Percentiles rank a stretch among this genome's conserved stretches.
These are phyloP conservation scores for Pseudogymnoascus sp. DNA, from an alignment of 2,329 filamentous ascomycete genomes.

Conservation along the genomic window DNA sequence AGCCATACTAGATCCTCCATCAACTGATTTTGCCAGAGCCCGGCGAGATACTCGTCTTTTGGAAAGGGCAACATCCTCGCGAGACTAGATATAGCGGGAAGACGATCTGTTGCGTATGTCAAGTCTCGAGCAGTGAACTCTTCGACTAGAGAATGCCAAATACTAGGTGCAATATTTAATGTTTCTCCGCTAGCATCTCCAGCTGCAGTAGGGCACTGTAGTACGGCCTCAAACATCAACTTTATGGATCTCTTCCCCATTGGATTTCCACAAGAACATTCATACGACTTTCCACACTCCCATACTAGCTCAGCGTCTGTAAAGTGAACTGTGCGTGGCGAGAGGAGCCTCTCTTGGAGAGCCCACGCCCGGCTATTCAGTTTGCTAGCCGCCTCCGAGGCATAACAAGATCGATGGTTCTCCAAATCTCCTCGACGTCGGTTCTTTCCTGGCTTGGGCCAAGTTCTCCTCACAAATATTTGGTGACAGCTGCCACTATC, in stretches of 20 bases:
- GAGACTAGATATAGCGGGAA: slow-evolving; percentile 24
- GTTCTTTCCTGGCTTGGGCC: background rate
- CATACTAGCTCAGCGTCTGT: slow-evolving; percentile 16
- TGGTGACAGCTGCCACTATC: background rate
- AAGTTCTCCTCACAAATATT: background rate
- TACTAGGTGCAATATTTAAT: background rate
- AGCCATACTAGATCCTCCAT: slow-evolving; percentile 18
- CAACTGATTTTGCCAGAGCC: slow-evolving; percentile 18
- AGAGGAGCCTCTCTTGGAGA: slow-evolving; percentile 20
- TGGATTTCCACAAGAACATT: slow-evolving; percentile 8
- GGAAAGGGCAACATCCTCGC: slow-evolving; percentile 13
- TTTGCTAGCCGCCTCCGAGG: slow-evolving; percentile 20
- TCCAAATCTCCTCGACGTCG: background rate
- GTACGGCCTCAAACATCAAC: slow-evolving; percentile 12
- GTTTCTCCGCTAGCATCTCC: background rate
- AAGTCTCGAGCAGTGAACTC: slow-evolving; percentile 20
- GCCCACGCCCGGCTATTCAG: slow-evolving; percentile 18
- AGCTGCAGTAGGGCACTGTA: slow-evolving; percentile 7
- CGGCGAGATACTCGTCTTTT: slow-evolving; percentile 16
- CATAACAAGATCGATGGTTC: background rate
- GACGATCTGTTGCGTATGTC: slow-evolving; percentile 21
- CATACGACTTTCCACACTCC: slow-evolving; percentile 16
- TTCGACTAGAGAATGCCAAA: slow-evolving; percentile 13
- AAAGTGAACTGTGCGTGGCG: slow-evolving; percentile 18
- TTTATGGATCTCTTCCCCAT: background rate